Percentiles rank a stretch among this genome's conserved stretches.
Conservation (phyloP, 495 filamentous ascomycete genomes). For the Aspergillus hancockii region DNA sequence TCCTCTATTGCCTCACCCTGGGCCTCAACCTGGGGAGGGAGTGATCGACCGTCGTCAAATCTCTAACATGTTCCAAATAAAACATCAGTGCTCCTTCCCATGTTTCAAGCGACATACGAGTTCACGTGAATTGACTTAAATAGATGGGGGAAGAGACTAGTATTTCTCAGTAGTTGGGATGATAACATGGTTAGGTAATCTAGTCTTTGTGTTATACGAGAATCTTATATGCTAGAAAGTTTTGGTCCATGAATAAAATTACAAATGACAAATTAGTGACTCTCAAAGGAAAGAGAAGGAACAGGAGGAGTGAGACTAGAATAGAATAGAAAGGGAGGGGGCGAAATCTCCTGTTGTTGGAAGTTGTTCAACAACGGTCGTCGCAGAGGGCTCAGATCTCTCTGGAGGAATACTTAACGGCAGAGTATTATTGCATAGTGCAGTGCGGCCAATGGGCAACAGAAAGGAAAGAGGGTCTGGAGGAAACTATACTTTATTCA, state of each 20-base stretch:
- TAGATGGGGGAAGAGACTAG: too few species aligned
- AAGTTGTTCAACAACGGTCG: slow-evolving; percentile 3
- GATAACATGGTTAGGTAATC: too few species aligned
- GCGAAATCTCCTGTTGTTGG: slow-evolving; percentile 1
- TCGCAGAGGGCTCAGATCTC: slow-evolving; percentile 18
- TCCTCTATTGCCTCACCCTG: slow-evolving; percentile 20
- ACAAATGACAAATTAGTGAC: slow-evolving; percentile 4
- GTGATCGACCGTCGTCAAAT: slow-evolving; percentile 1
- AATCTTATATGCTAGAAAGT: too few species aligned
- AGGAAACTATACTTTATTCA: slow-evolving; percentile 6
- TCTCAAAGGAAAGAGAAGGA: slow-evolving; percentile 4
- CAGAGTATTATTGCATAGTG: slow-evolving; percentile 15
- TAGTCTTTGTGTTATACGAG: too few species aligned
- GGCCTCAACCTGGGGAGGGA: neutral
- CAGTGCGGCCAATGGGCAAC: slow-evolving; percentile 8
- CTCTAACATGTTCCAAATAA: neutral
- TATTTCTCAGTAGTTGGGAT: too few species aligned
- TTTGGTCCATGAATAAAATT: neutral
- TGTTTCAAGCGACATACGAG: neutral
- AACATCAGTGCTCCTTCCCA: neutral
- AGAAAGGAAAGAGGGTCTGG: slow-evolving; percentile 10
- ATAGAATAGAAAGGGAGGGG: slow-evolving; percentile 6
- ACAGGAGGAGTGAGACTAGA: neutral
- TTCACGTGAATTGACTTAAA: slow-evolving; percentile 1
- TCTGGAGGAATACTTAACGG: slow-evolving; percentile 3